phyloP scores from a whole-genome alignment of 257 asterid species.

The Eucommia ulmoides region DNA sequence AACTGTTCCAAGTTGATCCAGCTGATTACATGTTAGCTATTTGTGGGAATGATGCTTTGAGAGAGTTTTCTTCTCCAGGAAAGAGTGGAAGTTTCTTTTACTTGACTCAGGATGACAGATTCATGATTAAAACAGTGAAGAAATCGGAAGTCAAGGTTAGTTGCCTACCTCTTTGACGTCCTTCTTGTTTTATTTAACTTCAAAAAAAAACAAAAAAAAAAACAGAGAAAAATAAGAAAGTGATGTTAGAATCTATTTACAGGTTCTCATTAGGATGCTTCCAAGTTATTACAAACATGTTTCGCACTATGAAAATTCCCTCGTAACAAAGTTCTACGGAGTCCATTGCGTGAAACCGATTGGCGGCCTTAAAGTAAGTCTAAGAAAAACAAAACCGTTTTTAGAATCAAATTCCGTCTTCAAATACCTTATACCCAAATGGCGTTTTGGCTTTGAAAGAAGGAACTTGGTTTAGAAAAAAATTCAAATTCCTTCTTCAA shows the following conservation, averaged over 20 bases:
- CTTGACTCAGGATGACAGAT: slow-evolving; percentile 19
- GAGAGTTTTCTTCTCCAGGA: slow-evolving; percentile 22
- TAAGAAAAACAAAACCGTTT: background rate
- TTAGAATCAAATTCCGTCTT: no score
- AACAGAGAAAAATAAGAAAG: no score
- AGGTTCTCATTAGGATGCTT: slow-evolving; percentile 22
- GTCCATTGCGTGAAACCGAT: slow-evolving; percentile 20
- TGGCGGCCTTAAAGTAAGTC: slow-evolving; percentile 21
- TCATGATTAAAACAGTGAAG: slow-evolving; percentile 22
- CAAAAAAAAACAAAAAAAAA: no score
- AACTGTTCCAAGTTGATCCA: slow-evolving; percentile 18
- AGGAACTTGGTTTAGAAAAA: no score
- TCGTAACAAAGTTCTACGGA: slow-evolving; percentile 19
- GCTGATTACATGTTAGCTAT: slow-evolving; percentile 23
- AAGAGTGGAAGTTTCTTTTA: slow-evolving; percentile 27
- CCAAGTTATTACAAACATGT: slow-evolving; percentile 16
- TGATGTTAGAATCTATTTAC: no score
- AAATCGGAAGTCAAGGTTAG: slow-evolving; percentile 25
- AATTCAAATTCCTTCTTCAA: no score
- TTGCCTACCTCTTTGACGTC: slow-evolving; percentile 3
- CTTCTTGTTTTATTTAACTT: background rate
- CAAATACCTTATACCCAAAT: no score
- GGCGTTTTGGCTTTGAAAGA: no score
- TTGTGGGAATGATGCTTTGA: slow-evolving; percentile 21
- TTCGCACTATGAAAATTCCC: slow-evolving; percentile 11